Evolutionary conservation across 2,329 filamentous ascomycete species (phyloP).

Genomic region (Fusarium staphyleae): DNA sequence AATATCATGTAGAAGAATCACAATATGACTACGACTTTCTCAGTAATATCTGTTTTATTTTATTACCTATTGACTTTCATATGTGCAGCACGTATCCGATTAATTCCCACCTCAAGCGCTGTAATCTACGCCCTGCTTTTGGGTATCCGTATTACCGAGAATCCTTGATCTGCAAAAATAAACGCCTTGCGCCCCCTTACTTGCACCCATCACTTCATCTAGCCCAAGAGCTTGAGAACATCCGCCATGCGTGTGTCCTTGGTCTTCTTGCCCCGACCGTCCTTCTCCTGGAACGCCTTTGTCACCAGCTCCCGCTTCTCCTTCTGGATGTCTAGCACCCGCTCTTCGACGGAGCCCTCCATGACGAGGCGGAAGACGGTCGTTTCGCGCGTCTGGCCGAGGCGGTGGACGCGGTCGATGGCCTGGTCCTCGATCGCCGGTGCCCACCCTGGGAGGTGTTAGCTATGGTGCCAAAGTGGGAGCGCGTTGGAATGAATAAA

Average conservation of each 20-base stretch:
- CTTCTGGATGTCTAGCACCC: constrained; percentile 78
- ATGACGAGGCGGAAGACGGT: constrained; percentile 84
- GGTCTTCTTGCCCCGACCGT: constrained; percentile 56
- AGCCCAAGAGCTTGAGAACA: constrained; percentile 57
- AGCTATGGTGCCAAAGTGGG: constrained; percentile 4
- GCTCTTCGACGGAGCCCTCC: constrained; percentile 81
- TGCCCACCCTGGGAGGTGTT: constrained; percentile 72
- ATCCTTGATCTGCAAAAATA: not conserved
- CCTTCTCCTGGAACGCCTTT: constrained; percentile 79
- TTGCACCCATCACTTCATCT: no score
- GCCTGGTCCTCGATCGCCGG: constrained; percentile 93
- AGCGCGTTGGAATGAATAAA: not conserved
- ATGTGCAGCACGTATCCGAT: no score
- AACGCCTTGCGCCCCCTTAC: not conserved
- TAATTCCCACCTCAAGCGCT: no score
- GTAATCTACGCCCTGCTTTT: not conserved
- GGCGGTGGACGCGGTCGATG: constrained; percentile 83
- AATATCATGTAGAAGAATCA: no score
- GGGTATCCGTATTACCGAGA: constrained; percentile 6
- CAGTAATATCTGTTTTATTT: no score
- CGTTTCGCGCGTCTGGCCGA: constrained; percentile 81
- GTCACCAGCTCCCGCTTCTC: constrained; percentile 81
- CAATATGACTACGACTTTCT: no score
- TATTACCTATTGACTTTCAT: no score
- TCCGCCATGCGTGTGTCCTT: constrained; percentile 66